Evolutionary conservation across 1,139 yeast genomes (phyloP).

Genomic region (Debaryomyces fabryi): DNA sequence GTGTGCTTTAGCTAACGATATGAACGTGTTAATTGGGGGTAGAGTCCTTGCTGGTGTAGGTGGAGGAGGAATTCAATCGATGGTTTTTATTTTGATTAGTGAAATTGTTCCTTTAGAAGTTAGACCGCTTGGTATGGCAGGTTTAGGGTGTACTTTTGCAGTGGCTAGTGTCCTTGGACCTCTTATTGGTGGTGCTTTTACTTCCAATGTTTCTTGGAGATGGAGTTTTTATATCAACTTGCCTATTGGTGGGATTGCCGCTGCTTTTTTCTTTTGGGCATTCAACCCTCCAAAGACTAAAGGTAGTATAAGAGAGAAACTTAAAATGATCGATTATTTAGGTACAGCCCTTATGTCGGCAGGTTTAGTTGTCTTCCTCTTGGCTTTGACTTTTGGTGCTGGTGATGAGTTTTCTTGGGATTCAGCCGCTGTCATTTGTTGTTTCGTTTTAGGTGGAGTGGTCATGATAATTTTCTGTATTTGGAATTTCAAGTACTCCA

Average conservation of each 20-base stretch:
- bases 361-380: conserved; percentile 50
- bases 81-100: conserved; percentile 47
- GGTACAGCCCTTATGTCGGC: conserved; percentile 51
- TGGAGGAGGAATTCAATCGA: conserved; percentile 46
- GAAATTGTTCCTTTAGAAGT: conserved; percentile 45
- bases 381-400: conserved; percentile 47
- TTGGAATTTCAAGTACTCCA: conserved; percentile 32
- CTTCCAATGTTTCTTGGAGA: conserved; percentile 50
- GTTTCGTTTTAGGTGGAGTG: conserved; percentile 49
- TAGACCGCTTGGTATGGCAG: conserved; percentile 37
- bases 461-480: conserved; percentile 21
- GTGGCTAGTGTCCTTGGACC: conserved; percentile 61
- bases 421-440: conserved; percentile 48
- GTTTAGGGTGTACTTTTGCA: conserved; percentile 41
- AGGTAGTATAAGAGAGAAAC: conserved; percentile 29
- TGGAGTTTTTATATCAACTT: conserved; percentile 30
- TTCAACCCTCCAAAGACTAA: conserved; percentile 39
- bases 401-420: conserved; percentile 49
- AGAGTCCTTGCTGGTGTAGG: conserved; percentile 50
- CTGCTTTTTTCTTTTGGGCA: conserved; percentile 25
- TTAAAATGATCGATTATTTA: conserved; percentile 49
- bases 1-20: conserved; percentile 43
- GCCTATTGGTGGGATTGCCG: conserved; percentile 41
- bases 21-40: conserved; percentile 42
- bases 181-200: conserved; percentile 55